Conservation (phyloP, 768 basidiomycete species). For the Leucocoprinus sp. region DNA sequence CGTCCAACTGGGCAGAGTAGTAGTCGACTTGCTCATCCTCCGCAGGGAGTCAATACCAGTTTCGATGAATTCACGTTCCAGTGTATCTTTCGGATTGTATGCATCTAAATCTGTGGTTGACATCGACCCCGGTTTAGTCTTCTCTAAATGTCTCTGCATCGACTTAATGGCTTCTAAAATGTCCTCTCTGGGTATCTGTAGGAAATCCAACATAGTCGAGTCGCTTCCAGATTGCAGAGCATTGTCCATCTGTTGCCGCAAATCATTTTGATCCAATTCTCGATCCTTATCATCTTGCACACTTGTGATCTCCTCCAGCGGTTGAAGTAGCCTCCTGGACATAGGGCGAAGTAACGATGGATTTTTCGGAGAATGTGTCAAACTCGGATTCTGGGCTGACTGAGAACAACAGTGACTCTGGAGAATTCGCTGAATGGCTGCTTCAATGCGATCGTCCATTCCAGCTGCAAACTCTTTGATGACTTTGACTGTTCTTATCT, state of each 20-base stretch:
- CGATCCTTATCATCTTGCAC: constrained; percentile 9
- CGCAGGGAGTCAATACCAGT: constrained; percentile 64
- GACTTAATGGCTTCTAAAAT: constrained; percentile 78
- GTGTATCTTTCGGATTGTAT: constrained; percentile 32
- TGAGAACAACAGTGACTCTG: constrained; percentile 23
- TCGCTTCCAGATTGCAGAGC: constrained; percentile 69
- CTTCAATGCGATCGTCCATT: constrained; percentile 33
- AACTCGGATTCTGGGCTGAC: background rate
- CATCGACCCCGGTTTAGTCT: constrained; percentile 6
- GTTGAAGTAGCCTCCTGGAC: background rate
- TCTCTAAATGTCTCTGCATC: constrained; percentile 41
- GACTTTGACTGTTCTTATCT: constrained; percentile 43
- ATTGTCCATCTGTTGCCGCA: constrained; percentile 73
- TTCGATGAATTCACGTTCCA: constrained; percentile 66
- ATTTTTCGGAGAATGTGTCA: constrained; percentile 5
- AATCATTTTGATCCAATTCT: constrained; percentile 71
- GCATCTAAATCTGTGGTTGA: constrained; percentile 1
- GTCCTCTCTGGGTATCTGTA: constrained; percentile 56
- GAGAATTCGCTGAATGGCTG: constrained; percentile 30
- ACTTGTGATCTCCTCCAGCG: constrained; percentile 6
- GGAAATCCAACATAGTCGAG: constrained; percentile 48
- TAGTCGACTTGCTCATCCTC: constrained; percentile 42
- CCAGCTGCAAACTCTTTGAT: constrained; percentile 26
- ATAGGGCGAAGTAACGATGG: constrained; percentile 5
- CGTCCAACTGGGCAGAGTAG: constrained; percentile 61